Percentiles rank a stretch among this genome's conserved stretches.
Evolutionary conservation across 1,139 yeast genomes (phyloP).

Genomic region (Yamadazyma diospyri): DNA sequence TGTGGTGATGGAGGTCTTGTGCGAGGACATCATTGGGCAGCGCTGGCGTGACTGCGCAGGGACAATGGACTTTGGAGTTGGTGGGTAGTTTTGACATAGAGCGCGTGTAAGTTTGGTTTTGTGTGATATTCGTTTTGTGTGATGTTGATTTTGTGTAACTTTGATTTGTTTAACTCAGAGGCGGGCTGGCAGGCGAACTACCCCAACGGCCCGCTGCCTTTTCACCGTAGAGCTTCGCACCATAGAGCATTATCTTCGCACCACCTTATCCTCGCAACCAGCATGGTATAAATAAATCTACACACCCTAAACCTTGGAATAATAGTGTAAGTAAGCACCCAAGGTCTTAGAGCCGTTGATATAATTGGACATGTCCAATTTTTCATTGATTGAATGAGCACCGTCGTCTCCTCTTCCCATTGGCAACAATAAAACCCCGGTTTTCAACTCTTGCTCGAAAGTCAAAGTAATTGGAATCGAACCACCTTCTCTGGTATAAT

Average conservation of each 20-base stretch:
- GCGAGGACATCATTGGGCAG: constrained; percentile 5
- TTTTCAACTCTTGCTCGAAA: constrained; percentile 81
- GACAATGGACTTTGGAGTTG: constrained; percentile 10
- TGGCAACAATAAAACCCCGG: constrained; percentile 84
- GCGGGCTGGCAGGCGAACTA: too few relatives aligned
- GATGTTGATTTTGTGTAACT: constrained; percentile 3
- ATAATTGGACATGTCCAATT: constrained; percentile 83
- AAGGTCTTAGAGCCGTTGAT: constrained; percentile 92
- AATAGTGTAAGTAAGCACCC: constrained; percentile 90
- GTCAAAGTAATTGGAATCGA: constrained; percentile 94
- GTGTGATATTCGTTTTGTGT: too few relatives aligned
- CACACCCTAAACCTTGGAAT: constrained; percentile 39
- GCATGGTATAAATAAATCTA: neutral
- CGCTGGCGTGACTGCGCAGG: constrained; percentile 7
- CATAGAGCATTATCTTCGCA: too few relatives aligned
- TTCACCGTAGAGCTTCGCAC: too few relatives aligned
- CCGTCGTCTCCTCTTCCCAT: constrained; percentile 99
- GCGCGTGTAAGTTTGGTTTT: neutral
- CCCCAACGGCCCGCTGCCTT: too few relatives aligned
- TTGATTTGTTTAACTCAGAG: too few relatives aligned
- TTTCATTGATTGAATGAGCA: constrained; percentile 97
- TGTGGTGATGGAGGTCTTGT: constrained; percentile 5
- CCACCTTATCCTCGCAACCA: too few relatives aligned
- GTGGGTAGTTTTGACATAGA: constrained; percentile 9
- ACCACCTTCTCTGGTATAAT: constrained; percentile 97